Evolutionary conservation across 495 filamentous ascomycete genomes (phyloP), one percentile per base, ranked within the genome.

Genomic region (Podospora anserina): DNA sequence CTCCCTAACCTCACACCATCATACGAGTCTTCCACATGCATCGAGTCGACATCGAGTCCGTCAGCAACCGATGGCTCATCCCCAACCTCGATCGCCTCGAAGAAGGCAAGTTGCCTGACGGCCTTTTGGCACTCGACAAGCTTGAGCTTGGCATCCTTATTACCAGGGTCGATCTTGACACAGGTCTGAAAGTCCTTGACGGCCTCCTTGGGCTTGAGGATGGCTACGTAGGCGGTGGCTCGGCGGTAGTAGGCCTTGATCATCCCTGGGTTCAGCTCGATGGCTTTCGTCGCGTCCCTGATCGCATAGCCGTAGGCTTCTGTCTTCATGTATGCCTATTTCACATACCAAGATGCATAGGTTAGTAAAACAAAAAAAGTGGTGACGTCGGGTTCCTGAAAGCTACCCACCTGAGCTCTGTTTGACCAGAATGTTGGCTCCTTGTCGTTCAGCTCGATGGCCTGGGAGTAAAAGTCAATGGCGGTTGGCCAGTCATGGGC

Each of bases 191-290:
- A 97, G 81, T 99, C 95, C 75, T 89, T 91, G 49, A 95, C 81
- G 23, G 95, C 95, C 18, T 95, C 94, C 71, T 87, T 88, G 66
- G 93, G 91, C 76, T 89, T 90, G 18, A 97, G 81, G 66, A 97
- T 97, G 39, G 94, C 93, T 23, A 92, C 91, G 75, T 96, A 91
- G 61, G 93, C 92, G 18, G 96, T 88, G 32, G 94, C 95, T 76
- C 95, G 88, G 75, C 95, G 88, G 85, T 96, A 99, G 82, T 96
- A 98, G 34, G 95, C 96, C 88, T 97, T 97, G 74, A 91, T 84
- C 75, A 95, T 92, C 75, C 83, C 84, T n/a, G 91, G 86, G 75
- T 98, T 92, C 61, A 98, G 83, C 75, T 97, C 93, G 73, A 97
- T 89, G 20, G 96, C 94, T 79, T 91, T 93, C n/a, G 91, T 90